phyloP scores from a whole-genome alignment of 768 basidiomycete species.

The Hygrophorus pudorinus region DNA sequence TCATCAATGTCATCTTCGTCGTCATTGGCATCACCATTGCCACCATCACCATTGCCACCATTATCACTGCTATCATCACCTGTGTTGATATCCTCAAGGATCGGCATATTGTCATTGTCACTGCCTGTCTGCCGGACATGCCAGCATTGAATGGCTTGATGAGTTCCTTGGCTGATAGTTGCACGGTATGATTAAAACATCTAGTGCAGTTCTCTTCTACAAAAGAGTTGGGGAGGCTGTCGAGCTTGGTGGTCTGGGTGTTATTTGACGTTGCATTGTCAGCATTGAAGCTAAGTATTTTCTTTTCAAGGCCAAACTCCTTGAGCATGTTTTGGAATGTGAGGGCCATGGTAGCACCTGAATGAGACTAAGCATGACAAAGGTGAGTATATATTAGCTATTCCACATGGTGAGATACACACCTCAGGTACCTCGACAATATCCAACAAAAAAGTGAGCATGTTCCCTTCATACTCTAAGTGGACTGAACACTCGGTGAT shows the following conservation, averaged over 20 bases:
- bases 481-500: no score
- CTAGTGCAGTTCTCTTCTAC: not conserved
- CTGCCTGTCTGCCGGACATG: not conserved
- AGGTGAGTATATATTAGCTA: slow-evolving; percentile 10
- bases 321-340: slow-evolving; percentile 6
- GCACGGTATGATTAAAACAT: slow-evolving; percentile 14
- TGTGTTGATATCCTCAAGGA: not conserved
- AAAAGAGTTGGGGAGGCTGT: not conserved
- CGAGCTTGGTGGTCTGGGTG: no score
- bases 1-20: not conserved
- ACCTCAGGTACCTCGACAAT: slow-evolving; percentile 15
- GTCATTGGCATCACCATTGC: slow-evolving; percentile 5
- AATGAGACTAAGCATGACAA: slow-evolving; percentile 15
- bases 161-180: no score
- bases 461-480: no score
- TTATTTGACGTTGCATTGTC: no score
- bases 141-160: no score
- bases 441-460: slow-evolving; percentile 23
- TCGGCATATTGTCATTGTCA: not conserved
- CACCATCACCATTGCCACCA: not conserved
- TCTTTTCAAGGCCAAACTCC: slow-evolving; percentile 16
- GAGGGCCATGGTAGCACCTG: slow-evolving; percentile 21
- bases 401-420: slow-evolving; percentile 14
- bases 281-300: not conserved
- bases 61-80: slow-evolving; percentile 1